phyloP scores from a whole-genome alignment of 2,329 filamentous ascomycete species.

The Colletotrichum melonis region DNA sequence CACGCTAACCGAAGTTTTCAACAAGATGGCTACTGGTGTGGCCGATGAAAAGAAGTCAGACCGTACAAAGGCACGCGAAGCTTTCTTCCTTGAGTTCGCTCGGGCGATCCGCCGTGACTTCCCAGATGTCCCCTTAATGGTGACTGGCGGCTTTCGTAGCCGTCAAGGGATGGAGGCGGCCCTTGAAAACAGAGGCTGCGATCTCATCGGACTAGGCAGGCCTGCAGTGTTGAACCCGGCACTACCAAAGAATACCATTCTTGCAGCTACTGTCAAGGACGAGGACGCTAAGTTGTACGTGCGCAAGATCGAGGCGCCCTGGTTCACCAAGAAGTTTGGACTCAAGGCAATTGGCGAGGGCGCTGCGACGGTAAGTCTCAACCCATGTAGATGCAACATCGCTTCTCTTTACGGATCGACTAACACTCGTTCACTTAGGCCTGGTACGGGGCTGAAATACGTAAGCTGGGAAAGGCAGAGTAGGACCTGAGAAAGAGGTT shows the following conservation, averaged over 20 bases:
- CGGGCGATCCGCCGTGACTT: conserved; percentile 58
- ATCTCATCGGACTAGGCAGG: conserved; percentile 53
- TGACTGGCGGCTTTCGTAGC: conserved; percentile 73
- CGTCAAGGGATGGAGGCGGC: conserved; percentile 54
- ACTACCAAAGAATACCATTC: conserved; percentile 48
- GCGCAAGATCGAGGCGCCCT: conserved; percentile 40
- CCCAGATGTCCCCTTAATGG: conserved; percentile 59
- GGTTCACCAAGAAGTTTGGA: conserved; percentile 40
- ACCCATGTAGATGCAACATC: too few species aligned
- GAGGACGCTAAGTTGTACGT: conserved; percentile 46
- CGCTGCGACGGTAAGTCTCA: conserved; percentile 38
- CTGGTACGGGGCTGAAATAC: conserved; percentile 25
- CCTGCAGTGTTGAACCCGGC: conserved; percentile 51
- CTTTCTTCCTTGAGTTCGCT: conserved; percentile 77
- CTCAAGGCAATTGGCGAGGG: conserved; percentile 38
- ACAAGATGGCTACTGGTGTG: conserved; percentile 13
- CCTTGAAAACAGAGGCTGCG: conserved; percentile 50
- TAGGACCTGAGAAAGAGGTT: background rate
- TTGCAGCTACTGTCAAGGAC: conserved; percentile 48
- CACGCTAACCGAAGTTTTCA: conserved; percentile 21
- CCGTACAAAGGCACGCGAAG: conserved; percentile 67
- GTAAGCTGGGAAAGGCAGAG: conserved; percentile 9
- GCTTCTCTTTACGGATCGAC: too few species aligned
- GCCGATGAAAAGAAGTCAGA: conserved; percentile 45
- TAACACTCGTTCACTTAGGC: background rate